Percentiles rank a stretch among this genome's conserved stretches.
Evolutionary conservation across 2,329 filamentous ascomycete species (phyloP).

Genomic region (Venturia oleaginea): DNA sequence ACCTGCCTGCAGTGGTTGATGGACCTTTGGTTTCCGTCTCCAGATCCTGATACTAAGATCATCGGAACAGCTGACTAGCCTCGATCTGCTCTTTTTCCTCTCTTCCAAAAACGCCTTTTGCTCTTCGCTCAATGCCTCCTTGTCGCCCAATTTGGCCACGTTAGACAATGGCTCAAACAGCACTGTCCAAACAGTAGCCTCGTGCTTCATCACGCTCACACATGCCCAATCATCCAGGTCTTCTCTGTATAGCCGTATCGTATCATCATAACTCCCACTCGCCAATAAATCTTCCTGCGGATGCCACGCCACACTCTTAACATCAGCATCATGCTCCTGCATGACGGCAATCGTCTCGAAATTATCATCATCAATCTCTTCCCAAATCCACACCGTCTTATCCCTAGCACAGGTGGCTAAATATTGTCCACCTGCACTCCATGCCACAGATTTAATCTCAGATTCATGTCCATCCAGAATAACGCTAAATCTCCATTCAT

Average conservation of each 20-base stretch:
- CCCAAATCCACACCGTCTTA: constrained; percentile 98
- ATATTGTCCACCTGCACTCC: constrained; percentile 64
- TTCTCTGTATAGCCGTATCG: constrained; percentile 78
- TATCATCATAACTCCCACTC: constrained; percentile 90
- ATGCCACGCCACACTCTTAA: constrained; percentile 91
- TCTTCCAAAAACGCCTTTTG: constrained; percentile 27
- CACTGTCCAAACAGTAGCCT: constrained; percentile 81
- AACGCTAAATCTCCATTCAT: constrained; percentile 88
- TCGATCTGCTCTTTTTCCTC: constrained; percentile 37
- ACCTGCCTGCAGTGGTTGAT: constrained; percentile 37
- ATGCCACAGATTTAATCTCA: constrained; percentile 76
- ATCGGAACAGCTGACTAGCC: constrained; percentile 77
- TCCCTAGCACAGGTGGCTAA: constrained; percentile 87
- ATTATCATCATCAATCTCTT: constrained; percentile 89
- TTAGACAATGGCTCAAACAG: constrained; percentile 50
- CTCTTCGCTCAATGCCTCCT: constrained; percentile 22
- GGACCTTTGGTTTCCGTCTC: constrained; percentile 49
- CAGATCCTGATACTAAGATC: constrained; percentile 74
- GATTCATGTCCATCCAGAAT: constrained; percentile 92
- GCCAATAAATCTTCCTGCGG: constrained; percentile 71
- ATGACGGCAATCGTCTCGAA: constrained; percentile 95
- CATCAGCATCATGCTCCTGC: constrained; percentile 89
- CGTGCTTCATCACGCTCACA: constrained; percentile 70
- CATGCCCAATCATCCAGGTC: constrained; percentile 93
- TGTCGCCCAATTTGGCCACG: constrained; percentile 20